These are phyloP conservation scores for Neurospora sp. DNA, from an alignment of 495 filamentous ascomycete species.

Conservation along the genomic window DNA sequence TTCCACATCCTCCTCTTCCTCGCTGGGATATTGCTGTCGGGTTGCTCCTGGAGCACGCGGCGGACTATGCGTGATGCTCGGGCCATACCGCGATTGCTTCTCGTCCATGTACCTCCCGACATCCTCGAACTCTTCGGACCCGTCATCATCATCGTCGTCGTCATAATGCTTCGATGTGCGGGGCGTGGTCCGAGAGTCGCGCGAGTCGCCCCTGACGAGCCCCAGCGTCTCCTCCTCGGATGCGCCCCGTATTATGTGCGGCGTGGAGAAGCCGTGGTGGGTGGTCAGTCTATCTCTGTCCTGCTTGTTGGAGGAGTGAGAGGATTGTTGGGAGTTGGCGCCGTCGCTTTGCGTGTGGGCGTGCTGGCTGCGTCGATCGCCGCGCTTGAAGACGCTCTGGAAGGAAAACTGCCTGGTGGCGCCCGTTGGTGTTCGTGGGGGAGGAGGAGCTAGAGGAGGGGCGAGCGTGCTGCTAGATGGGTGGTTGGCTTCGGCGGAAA, in stretches of 20 bases:
- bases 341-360: constrained; percentile 28
- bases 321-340: constrained; percentile 16
- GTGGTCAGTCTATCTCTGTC: constrained; percentile 29
- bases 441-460: background rate
- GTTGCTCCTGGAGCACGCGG: background rate
- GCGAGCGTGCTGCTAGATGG: background rate
- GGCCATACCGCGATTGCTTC: constrained; percentile 27
- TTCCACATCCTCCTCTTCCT: background rate
- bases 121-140: constrained; percentile 14
- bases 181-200: constrained; percentile 36
- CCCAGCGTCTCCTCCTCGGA: constrained; percentile 89
- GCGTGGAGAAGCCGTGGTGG: constrained; percentile 34
- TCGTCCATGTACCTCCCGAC: constrained; percentile 22
- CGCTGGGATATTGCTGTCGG: background rate
- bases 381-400: constrained; percentile 60
- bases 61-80: constrained; percentile 28
- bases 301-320: constrained; percentile 20
- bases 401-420: constrained; percentile 83
- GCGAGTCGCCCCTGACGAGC: constrained; percentile 67
- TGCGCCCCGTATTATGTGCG: constrained; percentile 34
- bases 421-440: background rate
- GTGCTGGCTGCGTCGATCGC: constrained; percentile 15
- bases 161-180: constrained; percentile 25
- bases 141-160: constrained; percentile 23
- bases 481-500: constrained; percentile 7